Conservation (phyloP, 306 rosid species). For the Vigna nakashimae region DNA sequence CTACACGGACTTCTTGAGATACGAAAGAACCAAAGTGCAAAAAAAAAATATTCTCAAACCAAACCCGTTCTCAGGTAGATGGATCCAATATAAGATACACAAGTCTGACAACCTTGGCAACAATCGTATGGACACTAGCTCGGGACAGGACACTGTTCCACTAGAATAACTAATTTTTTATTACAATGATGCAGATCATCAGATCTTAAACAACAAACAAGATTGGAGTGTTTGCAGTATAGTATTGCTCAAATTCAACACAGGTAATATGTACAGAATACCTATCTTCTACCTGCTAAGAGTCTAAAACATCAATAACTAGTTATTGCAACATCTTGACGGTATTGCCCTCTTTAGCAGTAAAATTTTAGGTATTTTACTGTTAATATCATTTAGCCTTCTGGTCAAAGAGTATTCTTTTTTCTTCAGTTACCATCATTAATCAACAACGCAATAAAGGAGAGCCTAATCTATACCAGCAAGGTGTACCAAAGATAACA, state of each 20-base stretch:
- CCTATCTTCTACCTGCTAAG: neutral
- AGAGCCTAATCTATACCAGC: neutral
- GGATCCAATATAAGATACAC: neutral
- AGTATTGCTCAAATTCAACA: neutral
- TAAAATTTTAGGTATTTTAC: too few relatives aligned
- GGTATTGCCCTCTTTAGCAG: too few relatives aligned
- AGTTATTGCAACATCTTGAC: too few relatives aligned
- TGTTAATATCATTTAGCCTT: too few relatives aligned
- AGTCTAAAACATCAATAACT: too few relatives aligned
- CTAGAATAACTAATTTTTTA: neutral
- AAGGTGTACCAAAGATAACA: neutral
- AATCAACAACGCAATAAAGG: neutral
- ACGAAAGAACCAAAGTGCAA: neutral
- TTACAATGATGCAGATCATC: neutral
- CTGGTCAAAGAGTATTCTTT: too few relatives aligned
- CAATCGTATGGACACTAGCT: neutral
- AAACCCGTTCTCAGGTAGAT: neutral
- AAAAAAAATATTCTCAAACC: neutral
- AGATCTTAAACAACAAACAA: slow-evolving; percentile 4
- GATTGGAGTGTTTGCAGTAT: neutral
- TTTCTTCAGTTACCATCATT: too few relatives aligned
- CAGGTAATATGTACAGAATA: neutral
- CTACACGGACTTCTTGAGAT: neutral
- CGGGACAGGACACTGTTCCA: slow-evolving; percentile 1
- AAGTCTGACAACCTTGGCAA: slow-evolving; percentile 5